Evolutionary conservation across 2,329 filamentous ascomycete species (phyloP).

Genomic region (Alternaria sp.): DNA sequence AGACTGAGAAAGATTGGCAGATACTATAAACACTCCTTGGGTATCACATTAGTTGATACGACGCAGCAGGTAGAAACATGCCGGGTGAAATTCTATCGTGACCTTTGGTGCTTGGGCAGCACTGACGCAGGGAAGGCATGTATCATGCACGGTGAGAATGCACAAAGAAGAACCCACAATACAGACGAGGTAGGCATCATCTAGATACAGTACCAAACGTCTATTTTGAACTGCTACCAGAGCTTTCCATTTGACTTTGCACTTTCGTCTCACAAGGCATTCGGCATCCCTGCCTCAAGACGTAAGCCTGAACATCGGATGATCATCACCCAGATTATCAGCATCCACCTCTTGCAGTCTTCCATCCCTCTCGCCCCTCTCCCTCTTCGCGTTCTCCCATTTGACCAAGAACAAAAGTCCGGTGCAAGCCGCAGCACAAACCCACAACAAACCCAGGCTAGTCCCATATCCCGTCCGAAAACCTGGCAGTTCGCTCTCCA

Average conservation of each 20-base stretch:
- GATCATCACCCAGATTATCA: constrained; percentile 60
- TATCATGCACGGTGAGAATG: neutral
- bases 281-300: constrained; percentile 10
- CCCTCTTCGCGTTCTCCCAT: constrained; percentile 56
- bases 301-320: constrained; percentile 57
- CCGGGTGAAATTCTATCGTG: too few species aligned
- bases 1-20: constrained; percentile 13
- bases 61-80: too few species aligned
- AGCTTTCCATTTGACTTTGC: accelerated
- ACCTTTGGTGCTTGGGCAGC: neutral
- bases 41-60: too few species aligned
- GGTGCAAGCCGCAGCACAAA: constrained; percentile 54
- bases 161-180: neutral
- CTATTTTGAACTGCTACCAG: neutral
- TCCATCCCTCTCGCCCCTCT: constrained; percentile 55
- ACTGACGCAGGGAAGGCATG: neutral
- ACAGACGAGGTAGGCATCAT: neutral
- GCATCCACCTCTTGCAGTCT: constrained; percentile 51
- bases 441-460: constrained; percentile 57
- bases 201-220: neutral
- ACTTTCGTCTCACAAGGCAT: neutral
- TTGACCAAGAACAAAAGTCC: constrained; percentile 51
- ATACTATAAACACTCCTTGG: neutral
- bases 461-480: constrained; percentile 59
- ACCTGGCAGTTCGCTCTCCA: constrained; percentile 52